A percentile compares a stretch with the other conserved stretches of the same genome.
phyloP scores from a whole-genome alignment of 192 early-diverging fungal genomes.

The Backusella westeae region DNA sequence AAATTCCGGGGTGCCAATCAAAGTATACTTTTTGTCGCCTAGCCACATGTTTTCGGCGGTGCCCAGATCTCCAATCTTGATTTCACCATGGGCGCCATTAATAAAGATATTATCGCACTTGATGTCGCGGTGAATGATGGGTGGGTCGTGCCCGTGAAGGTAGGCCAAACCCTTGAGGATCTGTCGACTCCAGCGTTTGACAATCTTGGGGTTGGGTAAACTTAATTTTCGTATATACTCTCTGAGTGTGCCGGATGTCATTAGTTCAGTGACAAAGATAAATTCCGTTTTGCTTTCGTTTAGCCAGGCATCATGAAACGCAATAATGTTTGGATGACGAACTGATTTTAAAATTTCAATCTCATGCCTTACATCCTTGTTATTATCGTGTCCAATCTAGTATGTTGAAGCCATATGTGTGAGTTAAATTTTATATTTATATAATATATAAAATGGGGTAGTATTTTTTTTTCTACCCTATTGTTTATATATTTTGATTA shows the following conservation, averaged over 20 bases:
- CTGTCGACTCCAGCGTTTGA: conserved; percentile 75
- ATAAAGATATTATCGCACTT: conserved; percentile 87
- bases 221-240: conserved; percentile 66
- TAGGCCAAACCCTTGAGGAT: conserved; percentile 75
- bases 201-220: conserved; percentile 66
- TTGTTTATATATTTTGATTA: neutral
- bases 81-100: conserved; percentile 78
- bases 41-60: conserved; percentile 73
- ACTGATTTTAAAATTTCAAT: conserved; percentile 54
- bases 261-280: conserved; percentile 68
- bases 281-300: conserved; percentile 38
- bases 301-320: conserved; percentile 51
- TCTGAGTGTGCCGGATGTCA: conserved; percentile 68
- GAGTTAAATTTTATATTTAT: neutral
- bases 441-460: neutral
- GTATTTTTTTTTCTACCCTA: neutral
- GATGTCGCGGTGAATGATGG: conserved; percentile 80
- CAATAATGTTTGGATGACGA: conserved; percentile 67
- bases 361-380: conserved; percentile 19
- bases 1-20: conserved; percentile 79
- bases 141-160: conserved; percentile 71
- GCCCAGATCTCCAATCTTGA: conserved; percentile 83
- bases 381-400: conserved; percentile 20
- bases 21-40: conserved; percentile 71
- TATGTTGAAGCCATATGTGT: neutral